Evolutionary conservation across 495 filamentous ascomycete genomes (phyloP).

Genomic region (Annulohypoxylon moriforme): DNA sequence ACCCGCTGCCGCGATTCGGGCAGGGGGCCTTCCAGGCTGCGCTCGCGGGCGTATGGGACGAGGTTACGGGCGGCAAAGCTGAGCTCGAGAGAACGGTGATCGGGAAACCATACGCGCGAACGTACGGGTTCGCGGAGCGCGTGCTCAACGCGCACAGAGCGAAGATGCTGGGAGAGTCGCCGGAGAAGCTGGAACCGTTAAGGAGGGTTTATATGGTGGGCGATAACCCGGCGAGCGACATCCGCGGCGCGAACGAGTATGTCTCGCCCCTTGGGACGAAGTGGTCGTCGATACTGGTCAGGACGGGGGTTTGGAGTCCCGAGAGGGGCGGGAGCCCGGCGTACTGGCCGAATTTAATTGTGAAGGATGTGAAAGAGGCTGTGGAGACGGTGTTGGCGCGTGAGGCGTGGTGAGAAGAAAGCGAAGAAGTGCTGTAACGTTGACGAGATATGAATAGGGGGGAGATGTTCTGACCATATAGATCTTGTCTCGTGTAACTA

Average conservation of each 20-base stretch:
- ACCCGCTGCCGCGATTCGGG: slow-evolving; percentile 88
- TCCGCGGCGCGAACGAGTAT: slow-evolving; percentile 87
- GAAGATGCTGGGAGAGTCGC: slow-evolving; percentile 48
- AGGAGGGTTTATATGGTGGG: slow-evolving; percentile 94
- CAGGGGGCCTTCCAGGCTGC: slow-evolving; percentile 92
- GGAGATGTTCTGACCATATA: no score
- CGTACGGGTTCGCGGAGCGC: slow-evolving; percentile 86
- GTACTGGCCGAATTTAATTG: slow-evolving; percentile 65
- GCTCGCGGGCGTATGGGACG: slow-evolving; percentile 79
- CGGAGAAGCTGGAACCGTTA: slow-evolving; percentile 53
- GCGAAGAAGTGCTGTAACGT: slow-evolving; percentile 3
- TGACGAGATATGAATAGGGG: background rate
- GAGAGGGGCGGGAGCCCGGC: slow-evolving; percentile 52
- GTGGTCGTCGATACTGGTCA: slow-evolving; percentile 85
- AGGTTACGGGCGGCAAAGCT: slow-evolving; percentile 72
- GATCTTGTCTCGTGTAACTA: background rate
- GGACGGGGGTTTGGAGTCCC: slow-evolving; percentile 82
- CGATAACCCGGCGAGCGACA: slow-evolving; percentile 94
- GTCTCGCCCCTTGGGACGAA: slow-evolving; percentile 69
- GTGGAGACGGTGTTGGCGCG: slow-evolving; percentile 56
- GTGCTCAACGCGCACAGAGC: slow-evolving; percentile 71
- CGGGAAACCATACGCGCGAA: slow-evolving; percentile 82
- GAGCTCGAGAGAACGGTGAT: slow-evolving; percentile 74
- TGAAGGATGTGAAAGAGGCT: slow-evolving; percentile 68
- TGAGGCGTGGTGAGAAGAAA: slow-evolving; percentile 54